phyloP scores from a whole-genome alignment of 2,329 filamentous ascomycete species.

The Alternaria angustiovoidea region DNA sequence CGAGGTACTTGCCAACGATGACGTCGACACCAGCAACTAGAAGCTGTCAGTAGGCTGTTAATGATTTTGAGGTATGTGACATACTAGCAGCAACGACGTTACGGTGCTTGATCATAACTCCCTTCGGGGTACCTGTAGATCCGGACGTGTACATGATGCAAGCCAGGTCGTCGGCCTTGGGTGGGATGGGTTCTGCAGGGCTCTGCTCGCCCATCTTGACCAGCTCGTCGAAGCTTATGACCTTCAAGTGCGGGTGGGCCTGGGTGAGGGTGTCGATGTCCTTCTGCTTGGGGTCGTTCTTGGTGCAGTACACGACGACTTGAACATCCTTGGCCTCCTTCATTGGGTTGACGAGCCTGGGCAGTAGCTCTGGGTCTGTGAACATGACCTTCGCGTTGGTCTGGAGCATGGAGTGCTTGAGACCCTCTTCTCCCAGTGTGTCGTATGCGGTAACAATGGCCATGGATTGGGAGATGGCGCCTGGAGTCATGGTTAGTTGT shows the following conservation, averaged over 20 bases:
- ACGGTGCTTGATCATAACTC: conserved; percentile 81
- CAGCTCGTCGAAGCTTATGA: conserved; percentile 65
- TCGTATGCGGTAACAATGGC: conserved; percentile 95
- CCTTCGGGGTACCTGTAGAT: conserved; percentile 88
- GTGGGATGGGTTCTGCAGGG: conserved; percentile 74
- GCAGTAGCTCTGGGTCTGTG: conserved; percentile 78
- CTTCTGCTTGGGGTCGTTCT: conserved; percentile 60
- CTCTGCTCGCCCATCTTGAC: conserved; percentile 68
- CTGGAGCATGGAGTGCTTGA: conserved; percentile 85
- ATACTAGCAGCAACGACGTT: conserved; percentile 79
- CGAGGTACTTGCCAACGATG: conserved; percentile 80
- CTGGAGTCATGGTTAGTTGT: conserved; percentile 40
- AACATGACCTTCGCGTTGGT: conserved; percentile 85
- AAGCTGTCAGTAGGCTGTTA: conserved; percentile 19
- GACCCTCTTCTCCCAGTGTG: conserved; percentile 83
- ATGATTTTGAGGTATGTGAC: conserved; percentile 43
- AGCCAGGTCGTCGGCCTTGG: conserved; percentile 78
- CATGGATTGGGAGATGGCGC: conserved; percentile 81
- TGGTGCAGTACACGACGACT: conserved; percentile 67
- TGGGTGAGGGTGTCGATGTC: conserved; percentile 64
- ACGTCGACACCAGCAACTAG: conserved; percentile 78
- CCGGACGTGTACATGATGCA: conserved; percentile 88
- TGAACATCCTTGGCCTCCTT: conserved; percentile 64
- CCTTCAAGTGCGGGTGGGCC: conserved; percentile 61
- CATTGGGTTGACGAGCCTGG: conserved; percentile 62